Evolutionary conservation across 306 rosid species (phyloP).

Genomic region (Vigna trinervia): DNA sequence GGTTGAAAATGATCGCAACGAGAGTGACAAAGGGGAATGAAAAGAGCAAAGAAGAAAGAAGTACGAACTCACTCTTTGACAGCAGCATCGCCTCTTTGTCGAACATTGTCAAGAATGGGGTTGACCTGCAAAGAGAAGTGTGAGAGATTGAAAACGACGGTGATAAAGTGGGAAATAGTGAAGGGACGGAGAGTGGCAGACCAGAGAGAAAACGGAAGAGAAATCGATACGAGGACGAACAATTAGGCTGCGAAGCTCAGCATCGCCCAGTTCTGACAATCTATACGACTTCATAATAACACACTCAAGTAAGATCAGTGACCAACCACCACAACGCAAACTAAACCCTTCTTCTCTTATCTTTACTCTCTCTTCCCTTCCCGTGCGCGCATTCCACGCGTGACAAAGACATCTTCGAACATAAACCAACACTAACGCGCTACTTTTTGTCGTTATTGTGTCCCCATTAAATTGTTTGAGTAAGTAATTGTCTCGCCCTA

Average conservation of each 20-base stretch:
- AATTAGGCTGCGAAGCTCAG: conserved; percentile 65
- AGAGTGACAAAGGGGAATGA: no score
- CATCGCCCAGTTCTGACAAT: conserved; percentile 62
- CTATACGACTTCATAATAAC: conserved; percentile 74
- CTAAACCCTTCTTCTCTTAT: not conserved
- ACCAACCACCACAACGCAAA: not conserved
- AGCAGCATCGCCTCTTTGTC: conserved; percentile 69
- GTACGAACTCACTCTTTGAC: conserved; percentile 70
- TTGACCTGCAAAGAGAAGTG: conserved; percentile 56
- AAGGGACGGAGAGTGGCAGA: not conserved
- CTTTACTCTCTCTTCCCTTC: no score
- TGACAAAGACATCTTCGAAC: not conserved
- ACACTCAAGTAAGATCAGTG: not conserved
- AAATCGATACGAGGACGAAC: conserved; percentile 89
- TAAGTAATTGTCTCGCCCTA: no score
- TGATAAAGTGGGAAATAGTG: not conserved
- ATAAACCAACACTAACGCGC: no score
- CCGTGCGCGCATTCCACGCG: no score
- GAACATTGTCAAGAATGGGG: conserved; percentile 75
- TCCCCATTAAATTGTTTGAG: no score
- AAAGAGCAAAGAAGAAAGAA: not conserved
- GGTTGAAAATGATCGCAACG: no score
- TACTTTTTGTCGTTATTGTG: no score
- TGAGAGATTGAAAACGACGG: not conserved
- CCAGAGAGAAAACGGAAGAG: conserved; percentile 74